Percentiles rank a stretch among this genome's conserved stretches.
phyloP scores from a whole-genome alignment of 371 early-diverging fungal species.

The Syncephalastrum monosporum region DNA sequence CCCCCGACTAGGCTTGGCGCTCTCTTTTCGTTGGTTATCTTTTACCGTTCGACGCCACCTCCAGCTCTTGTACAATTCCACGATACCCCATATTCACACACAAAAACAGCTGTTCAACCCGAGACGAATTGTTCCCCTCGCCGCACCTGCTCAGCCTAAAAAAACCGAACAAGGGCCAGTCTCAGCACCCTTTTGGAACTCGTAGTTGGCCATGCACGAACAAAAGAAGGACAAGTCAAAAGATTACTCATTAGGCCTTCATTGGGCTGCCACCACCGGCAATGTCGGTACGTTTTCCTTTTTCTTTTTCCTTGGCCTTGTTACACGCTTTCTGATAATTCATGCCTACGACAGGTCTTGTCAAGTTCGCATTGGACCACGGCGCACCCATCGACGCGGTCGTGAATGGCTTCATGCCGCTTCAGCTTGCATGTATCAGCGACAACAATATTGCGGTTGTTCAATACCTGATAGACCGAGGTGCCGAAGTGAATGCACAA shows the following conservation, averaged over 20 bases:
- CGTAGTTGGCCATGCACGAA: not conserved
- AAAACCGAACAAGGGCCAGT: too few relatives aligned
- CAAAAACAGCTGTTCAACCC: too few relatives aligned
- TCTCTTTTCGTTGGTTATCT: too few relatives aligned
- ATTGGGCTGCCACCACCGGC: slow-evolving; percentile 64
- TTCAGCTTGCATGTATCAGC: slow-evolving; percentile 71
- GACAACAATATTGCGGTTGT: slow-evolving; percentile 65
- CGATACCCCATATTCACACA: too few relatives aligned
- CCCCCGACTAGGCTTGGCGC: too few relatives aligned
- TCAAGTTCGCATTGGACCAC: slow-evolving; percentile 71
- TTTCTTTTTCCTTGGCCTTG: too few relatives aligned
- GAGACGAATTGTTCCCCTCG: too few relatives aligned
- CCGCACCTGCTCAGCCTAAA: too few relatives aligned
- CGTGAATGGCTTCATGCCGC: slow-evolving; percentile 66
- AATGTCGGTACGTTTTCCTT: slow-evolving; percentile 51
- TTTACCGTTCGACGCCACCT: slow-evolving; percentile 1
- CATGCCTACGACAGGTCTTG: slow-evolving; percentile 41
- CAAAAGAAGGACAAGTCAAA: slow-evolving; percentile 34
- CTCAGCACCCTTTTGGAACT: not conserved
- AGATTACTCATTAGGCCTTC: slow-evolving; percentile 50
- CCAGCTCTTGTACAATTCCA: too few relatives aligned
- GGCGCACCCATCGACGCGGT: slow-evolving; percentile 72
- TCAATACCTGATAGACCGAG: slow-evolving; percentile 70
- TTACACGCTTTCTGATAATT: not conserved
- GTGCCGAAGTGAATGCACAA: slow-evolving; percentile 70